Evolutionary conservation across 805 yeast genomes (phyloP).

Genomic region (Barnettozyma vustinii): DNA sequence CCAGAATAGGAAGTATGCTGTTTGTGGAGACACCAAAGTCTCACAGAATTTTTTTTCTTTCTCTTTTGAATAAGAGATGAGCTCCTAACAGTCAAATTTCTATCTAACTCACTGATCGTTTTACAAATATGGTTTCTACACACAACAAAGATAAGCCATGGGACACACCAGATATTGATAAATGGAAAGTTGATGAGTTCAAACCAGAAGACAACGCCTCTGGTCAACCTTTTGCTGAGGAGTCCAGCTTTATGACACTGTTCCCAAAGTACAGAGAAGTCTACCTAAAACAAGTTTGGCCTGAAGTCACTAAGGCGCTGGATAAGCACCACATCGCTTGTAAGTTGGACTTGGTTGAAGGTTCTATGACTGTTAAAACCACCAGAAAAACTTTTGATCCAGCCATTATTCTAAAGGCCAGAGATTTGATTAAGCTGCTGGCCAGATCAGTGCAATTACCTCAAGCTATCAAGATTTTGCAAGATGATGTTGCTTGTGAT

Average conservation of each 20-base stretch:
- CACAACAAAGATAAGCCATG: slow-evolving; percentile 95
- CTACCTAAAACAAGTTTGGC: slow-evolving; percentile 86
- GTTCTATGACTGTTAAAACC: slow-evolving; percentile 95
- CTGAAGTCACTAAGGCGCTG: slow-evolving; percentile 79
- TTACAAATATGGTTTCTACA: slow-evolving; percentile 69
- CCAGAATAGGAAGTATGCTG: background rate
- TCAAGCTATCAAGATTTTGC: slow-evolving; percentile 86
- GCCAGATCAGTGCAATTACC: slow-evolving; percentile 97
- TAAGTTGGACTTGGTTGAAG: slow-evolving; percentile 85
- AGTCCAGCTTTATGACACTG: slow-evolving; percentile 87
- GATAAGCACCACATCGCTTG: slow-evolving; percentile 75
- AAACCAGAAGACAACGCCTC: slow-evolving; percentile 82
- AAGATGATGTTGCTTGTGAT: slow-evolving; percentile 93
- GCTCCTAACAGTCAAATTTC: background rate
- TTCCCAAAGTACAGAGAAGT: slow-evolving; percentile 96
- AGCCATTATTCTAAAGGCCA: slow-evolving; percentile 84
- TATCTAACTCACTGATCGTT: background rate
- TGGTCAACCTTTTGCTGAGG: slow-evolving; percentile 91
- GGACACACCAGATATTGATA: slow-evolving; percentile 94
- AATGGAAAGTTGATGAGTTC: slow-evolving; percentile 88
- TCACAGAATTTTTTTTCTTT: slow-evolving; percentile 3
- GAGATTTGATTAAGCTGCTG: slow-evolving; percentile 87
- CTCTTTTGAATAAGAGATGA: slow-evolving; percentile 2
- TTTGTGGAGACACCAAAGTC: background rate
- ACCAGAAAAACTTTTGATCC: slow-evolving; percentile 96